These are phyloP conservation scores for Plenodomus tracheiphilus DNA, from an alignment of 2,329 filamentous ascomycete species.

Conservation along the genomic window DNA sequence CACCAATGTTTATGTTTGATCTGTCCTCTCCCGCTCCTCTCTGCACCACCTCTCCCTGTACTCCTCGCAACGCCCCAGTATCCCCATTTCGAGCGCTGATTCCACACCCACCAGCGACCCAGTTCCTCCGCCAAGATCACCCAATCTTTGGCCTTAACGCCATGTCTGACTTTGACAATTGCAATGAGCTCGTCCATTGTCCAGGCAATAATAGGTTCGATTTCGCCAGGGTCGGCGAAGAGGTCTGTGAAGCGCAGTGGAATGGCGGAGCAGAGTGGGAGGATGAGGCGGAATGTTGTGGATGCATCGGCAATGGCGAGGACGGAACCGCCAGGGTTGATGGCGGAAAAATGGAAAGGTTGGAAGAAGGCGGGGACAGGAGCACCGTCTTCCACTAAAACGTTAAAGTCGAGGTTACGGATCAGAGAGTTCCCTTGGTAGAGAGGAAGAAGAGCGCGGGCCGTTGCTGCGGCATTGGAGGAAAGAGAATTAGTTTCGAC, in stretches of 20 bases:
- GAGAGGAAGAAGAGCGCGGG: slow-evolving; percentile 9
- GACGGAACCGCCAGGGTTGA: slow-evolving; percentile 19
- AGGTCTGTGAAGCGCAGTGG: slow-evolving; percentile 17
- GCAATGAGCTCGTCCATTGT: slow-evolving; percentile 15
- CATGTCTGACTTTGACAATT: slow-evolving; percentile 15
- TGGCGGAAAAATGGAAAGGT: slow-evolving; percentile 21
- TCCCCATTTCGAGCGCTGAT: slow-evolving; percentile 16
- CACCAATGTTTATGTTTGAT: slow-evolving; percentile 22
- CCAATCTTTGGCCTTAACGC: slow-evolving; percentile 14
- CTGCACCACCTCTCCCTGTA: slow-evolving; percentile 14
- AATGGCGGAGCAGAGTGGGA: slow-evolving; percentile 19
- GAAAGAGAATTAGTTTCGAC: slow-evolving; percentile 14
- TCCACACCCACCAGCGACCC: slow-evolving; percentile 22
- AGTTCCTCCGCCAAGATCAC: slow-evolving; percentile 13
- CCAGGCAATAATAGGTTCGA: slow-evolving; percentile 14
- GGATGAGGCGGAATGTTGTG: slow-evolving; percentile 12
- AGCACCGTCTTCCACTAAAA: slow-evolving; percentile 6
- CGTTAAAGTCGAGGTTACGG: slow-evolving; percentile 11
- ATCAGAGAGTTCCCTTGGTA: slow-evolving; percentile 20
- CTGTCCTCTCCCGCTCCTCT: slow-evolving; percentile 7
- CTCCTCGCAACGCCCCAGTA: slow-evolving; percentile 19
- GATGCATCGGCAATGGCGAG: slow-evolving; percentile 19
- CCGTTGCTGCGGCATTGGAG: slow-evolving; percentile 3
- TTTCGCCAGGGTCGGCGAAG: slow-evolving; percentile 12
- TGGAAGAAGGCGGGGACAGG: slow-evolving; percentile 11